Conservation (phyloP, 2,329 filamentous ascomycete genomes). For the Diaporthe destruens region DNA sequence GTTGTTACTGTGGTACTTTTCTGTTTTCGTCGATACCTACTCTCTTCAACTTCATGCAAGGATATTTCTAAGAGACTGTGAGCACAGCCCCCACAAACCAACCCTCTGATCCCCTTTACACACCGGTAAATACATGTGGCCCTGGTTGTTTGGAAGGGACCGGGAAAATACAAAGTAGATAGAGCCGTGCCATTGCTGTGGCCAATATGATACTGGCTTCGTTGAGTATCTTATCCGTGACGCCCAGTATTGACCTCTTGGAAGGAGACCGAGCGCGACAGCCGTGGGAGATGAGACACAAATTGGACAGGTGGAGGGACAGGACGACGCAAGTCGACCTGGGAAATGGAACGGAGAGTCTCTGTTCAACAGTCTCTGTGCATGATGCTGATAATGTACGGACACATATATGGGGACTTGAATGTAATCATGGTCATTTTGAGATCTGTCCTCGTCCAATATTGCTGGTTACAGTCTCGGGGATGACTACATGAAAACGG, state of each 20-base stretch:
- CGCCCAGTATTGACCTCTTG: too few species aligned
- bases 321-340: neutral
- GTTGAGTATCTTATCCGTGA: neutral
- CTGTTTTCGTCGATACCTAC: slow-evolving; percentile 34
- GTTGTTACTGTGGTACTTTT: slow-evolving; percentile 14
- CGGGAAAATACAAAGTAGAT: slow-evolving; percentile 29
- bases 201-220: neutral
- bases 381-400: neutral
- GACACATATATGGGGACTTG: neutral
- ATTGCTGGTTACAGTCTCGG: slow-evolving; percentile 7
- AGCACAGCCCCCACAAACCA: neutral
- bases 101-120: neutral
- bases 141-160: neutral
- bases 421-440: neutral
- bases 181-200: neutral
- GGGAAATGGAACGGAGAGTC: neutral
- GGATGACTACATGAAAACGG: neutral
- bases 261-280: too few species aligned
- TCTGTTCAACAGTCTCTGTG: neutral
- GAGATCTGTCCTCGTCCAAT: slow-evolving; percentile 3
- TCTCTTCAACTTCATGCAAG: slow-evolving; percentile 32
- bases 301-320: neutral
- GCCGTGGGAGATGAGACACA: neutral
- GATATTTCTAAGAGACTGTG: neutral
- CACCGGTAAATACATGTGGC: slow-evolving; percentile 9